These are phyloP conservation scores for Exophiala lecanii-corni DNA, from an alignment of 2,329 filamentous ascomycete species.

Conservation along the genomic window DNA sequence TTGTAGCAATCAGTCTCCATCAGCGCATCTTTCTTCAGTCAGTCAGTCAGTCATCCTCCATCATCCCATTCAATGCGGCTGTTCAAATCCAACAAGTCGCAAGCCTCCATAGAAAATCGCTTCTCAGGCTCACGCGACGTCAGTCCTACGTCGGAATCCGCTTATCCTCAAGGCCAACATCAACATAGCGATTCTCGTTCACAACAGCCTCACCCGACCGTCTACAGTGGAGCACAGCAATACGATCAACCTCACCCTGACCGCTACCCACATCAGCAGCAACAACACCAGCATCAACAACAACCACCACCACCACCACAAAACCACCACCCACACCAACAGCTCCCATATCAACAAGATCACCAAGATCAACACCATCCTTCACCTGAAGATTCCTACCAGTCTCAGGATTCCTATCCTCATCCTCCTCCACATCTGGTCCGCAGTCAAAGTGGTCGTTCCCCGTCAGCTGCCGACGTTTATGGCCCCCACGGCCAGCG, in stretches of 20 bases:
- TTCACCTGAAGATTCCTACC: constrained; percentile 11
- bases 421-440: constrained; percentile 14
- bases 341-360: constrained; percentile 7
- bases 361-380: constrained; percentile 10
- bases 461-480: constrained; percentile 14
- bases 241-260: constrained; percentile 9
- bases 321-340: background rate
- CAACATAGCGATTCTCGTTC: background rate
- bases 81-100: constrained; percentile 28
- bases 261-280: constrained; percentile 4
- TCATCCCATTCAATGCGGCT: constrained; percentile 24
- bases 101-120: constrained; percentile 26
- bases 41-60: no score
- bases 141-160: background rate
- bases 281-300: constrained; percentile 4
- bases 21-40: background rate
- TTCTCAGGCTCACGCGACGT: constrained; percentile 10
- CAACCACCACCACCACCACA: constrained; percentile 2
- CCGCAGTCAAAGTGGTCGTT: constrained; percentile 20
- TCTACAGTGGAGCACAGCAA: constrained; percentile 1
- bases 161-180: background rate
- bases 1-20: constrained; percentile 8
- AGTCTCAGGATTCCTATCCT: constrained; percentile 14
- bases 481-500: constrained; percentile 16
- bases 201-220: constrained; percentile 8